These are phyloP conservation scores for Chlamydomonas eustigma DNA, from an alignment of 139 green algal genomes.

Conservation along the genomic window DNA sequence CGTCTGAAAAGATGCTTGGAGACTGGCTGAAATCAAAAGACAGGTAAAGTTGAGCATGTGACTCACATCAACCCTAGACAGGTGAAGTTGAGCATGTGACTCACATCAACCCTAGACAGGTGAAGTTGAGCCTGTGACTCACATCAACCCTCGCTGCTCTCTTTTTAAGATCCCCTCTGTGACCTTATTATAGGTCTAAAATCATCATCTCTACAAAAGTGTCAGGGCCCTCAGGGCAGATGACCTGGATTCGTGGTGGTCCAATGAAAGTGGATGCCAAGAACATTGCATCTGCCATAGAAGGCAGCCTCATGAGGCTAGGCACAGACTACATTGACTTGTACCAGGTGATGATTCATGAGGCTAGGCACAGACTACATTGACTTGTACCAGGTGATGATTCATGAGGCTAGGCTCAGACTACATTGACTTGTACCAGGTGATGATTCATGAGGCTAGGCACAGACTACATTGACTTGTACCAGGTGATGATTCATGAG, in stretches of 20 bases:
- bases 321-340: slow-evolving; percentile 89
- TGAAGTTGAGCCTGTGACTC: not conserved
- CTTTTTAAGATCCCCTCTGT: too few relatives aligned
- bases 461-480: too few relatives aligned
- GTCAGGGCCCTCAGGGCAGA: slow-evolving; percentile 69
- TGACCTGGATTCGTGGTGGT: slow-evolving; percentile 79
- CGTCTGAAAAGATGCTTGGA: slow-evolving; percentile 55
- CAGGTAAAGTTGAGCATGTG: not conserved
- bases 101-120: too few relatives aligned
- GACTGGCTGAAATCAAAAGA: slow-evolving; percentile 29
- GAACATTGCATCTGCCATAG: slow-evolving; percentile 66
- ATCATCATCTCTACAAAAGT: slow-evolving; percentile 74
- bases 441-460: too few relatives aligned
- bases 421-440: slow-evolving; percentile 86
- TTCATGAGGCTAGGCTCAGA: slow-evolving; percentile 35
- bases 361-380: not conserved
- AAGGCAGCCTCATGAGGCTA: slow-evolving; percentile 72
- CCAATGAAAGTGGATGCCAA: slow-evolving; percentile 50
- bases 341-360: slow-evolving; percentile 59
- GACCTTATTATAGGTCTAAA: slow-evolving; percentile 53
- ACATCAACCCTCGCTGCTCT: too few relatives aligned
- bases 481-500: too few relatives aligned
- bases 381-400: not conserved
- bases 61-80: too few relatives aligned
- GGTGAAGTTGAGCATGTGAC: not conserved